Percentiles rank a stretch among this genome's conserved stretches.
Conservation (phyloP, 441 rosid species). For the Bruguiera hainesii region DNA sequence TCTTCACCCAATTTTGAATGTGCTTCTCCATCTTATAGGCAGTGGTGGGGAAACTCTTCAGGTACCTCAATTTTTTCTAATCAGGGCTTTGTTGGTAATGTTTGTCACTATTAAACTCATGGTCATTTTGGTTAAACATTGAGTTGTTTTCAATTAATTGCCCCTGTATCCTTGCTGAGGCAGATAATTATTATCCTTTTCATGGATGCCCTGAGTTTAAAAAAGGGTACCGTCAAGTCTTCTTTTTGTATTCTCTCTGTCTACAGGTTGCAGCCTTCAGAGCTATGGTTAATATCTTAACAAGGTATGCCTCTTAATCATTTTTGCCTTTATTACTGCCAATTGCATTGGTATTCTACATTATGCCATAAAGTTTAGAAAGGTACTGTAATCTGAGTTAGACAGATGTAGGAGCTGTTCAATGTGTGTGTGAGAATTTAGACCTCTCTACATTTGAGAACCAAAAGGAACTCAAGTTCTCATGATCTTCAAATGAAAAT, state of each 20-base stretch:
- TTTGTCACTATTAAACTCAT: background rate
- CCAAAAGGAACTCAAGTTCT: too few relatives aligned
- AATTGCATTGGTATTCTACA: conserved; percentile 1
- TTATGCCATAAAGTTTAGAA: too few relatives aligned
- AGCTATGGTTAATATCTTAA: conserved; percentile 98
- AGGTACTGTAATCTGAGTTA: background rate
- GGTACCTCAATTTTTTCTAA: conserved; percentile 38
- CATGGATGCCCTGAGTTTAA: too few relatives aligned
- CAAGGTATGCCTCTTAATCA: conserved; percentile 54
- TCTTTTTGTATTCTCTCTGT: background rate
- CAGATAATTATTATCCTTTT: conserved; percentile 10
- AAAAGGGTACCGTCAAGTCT: background rate
- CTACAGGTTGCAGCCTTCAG: conserved; percentile 98
- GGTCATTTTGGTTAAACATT: too few relatives aligned
- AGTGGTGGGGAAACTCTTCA: conserved; percentile 99
- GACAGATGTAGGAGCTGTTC: background rate
- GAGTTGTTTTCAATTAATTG: conserved; percentile 16
- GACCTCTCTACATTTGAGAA: too few relatives aligned
- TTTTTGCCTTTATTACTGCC: background rate
- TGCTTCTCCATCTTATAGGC: conserved; percentile 99
- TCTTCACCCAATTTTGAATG: conserved; percentile 93
- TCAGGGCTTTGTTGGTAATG: conserved; percentile 8
- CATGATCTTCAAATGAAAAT: too few relatives aligned
- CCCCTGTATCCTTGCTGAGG: conserved; percentile 13
- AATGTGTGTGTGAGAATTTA: background rate